phyloP scores from a whole-genome alignment of 179 eudicot species.

The Drosera spatulata region DNA sequence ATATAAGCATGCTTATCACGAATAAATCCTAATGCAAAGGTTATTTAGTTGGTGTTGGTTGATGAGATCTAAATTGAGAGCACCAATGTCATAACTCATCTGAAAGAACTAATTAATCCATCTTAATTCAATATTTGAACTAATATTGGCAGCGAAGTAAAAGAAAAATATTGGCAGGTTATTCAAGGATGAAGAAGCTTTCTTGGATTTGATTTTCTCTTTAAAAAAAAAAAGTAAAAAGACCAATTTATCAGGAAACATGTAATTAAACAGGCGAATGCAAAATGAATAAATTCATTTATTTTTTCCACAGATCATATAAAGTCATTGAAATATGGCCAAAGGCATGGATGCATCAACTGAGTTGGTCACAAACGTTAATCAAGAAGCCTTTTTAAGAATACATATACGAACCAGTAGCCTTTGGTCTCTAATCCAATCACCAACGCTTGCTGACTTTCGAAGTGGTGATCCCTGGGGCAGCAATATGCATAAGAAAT shows the following conservation, averaged over 20 bases:
- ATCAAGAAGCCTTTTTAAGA: background rate
- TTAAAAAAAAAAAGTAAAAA: background rate
- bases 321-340: background rate
- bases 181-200: no score
- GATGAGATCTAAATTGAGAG: no score
- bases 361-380: background rate
- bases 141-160: no score
- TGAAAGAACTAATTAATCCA: no score
- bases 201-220: no score
- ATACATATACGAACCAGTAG: slow-evolving; percentile 43
- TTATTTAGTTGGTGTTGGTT: no score
- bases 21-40: no score
- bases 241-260: background rate
- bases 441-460: slow-evolving; percentile 95
- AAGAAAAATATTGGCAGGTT: no score
- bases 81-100: no score
- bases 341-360: background rate
- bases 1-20: no score
- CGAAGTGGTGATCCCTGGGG: slow-evolving; percentile 66
- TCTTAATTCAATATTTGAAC: no score
- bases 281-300: background rate
- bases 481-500: slow-evolving; percentile 16
- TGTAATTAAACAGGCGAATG: background rate
- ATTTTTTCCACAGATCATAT: background rate
- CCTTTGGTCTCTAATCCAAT: slow-evolving; percentile 73